A percentile compares a stretch with the other conserved stretches of the same genome.
These are phyloP conservation scores for Keithomyces neogunnii DNA, from an alignment of 2,329 filamentous ascomycete genomes.

Conservation along the genomic window DNA sequence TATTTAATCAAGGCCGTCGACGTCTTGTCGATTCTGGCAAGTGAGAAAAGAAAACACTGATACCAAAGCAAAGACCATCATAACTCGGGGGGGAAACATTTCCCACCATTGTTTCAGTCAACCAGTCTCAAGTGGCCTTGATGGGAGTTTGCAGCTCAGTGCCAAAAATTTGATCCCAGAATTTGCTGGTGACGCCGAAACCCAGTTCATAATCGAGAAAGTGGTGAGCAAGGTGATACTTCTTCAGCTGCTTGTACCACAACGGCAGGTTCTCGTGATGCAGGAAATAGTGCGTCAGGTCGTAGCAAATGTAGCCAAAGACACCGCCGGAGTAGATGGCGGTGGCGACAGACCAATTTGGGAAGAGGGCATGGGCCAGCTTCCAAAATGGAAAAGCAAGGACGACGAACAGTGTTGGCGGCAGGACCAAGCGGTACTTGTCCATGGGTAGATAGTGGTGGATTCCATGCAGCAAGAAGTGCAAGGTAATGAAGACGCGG, in stretches of 20 bases:
- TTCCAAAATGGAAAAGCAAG: slow-evolving; percentile 90
- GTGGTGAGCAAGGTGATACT: slow-evolving; percentile 94
- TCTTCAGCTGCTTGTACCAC: slow-evolving; percentile 90
- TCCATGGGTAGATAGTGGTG: slow-evolving; percentile 99
- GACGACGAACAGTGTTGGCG: slow-evolving; percentile 74
- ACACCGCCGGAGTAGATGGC: slow-evolving; percentile 82
- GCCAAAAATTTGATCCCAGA: slow-evolving; percentile 91
- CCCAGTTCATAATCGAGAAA: slow-evolving; percentile 97
- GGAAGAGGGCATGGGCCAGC: slow-evolving; percentile 70
- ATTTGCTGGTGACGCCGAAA: slow-evolving; percentile 90
- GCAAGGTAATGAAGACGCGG: slow-evolving; percentile 71
- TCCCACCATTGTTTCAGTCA: too few relatives aligned
- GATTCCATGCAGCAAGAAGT: slow-evolving; percentile 93
- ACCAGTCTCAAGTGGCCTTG: slow-evolving; percentile 21
- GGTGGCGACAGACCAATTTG: slow-evolving; percentile 74
- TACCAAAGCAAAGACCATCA: slow-evolving; percentile 6
- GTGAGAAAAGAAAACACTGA: slow-evolving; percentile 1
- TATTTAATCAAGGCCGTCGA: slow-evolving; percentile 3
- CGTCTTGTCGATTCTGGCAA: slow-evolving; percentile 6
- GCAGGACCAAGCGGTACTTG: slow-evolving; percentile 94
- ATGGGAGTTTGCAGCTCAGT: slow-evolving; percentile 58
- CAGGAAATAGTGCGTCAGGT: slow-evolving; percentile 96
- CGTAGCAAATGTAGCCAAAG: slow-evolving; percentile 94
- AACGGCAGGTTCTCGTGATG: slow-evolving; percentile 87
- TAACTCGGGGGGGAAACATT: too few relatives aligned